Base-by-base conservation (phyloP, 805 yeast species). In the Ogataea corticis region DNA sequence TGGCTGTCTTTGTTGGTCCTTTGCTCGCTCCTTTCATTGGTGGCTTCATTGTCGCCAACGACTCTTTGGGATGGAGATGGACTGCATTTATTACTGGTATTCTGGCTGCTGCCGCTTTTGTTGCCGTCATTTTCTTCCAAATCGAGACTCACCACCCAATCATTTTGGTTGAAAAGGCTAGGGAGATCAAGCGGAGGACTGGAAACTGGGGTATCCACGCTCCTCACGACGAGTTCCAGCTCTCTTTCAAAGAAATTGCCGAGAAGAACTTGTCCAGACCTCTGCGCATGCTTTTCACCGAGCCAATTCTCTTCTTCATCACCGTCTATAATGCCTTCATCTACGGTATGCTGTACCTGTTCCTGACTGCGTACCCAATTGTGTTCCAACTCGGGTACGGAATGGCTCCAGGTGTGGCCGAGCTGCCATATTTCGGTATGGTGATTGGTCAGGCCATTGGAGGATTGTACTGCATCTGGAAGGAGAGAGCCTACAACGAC, bases 131-230 rank as follows among this genome's bases (percentile, higher is more conserved):
- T 0, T 54, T 85, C n/a, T 70, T 79, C 46, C 69, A 69, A 48
- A 75, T 73, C 42, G 96, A 87, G 66, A 80, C 89, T 1, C 89
- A 86, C 59, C 86, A 83, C 53, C 88, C 90, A 14, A 71, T 80
- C 10, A 72, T 87, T 42, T 64, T 87, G 46, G 79, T 73, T 16
- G 56, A 71, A 15, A 85, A 85, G 66, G 95, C 95, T 3, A 69
- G 70, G 42, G 68, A 65, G 37, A 71, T 87, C 59, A 76, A 90
- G 55, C 69, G 75, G 54, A 69, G 80, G 51, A 87, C 92, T 11
- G 86, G 87, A 15, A 87, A 83, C 68, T 86, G 94, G 94, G 86
- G 86, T 34, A 79, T 87, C 41, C 85, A 80, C 55, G 89, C 95
- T 23, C 82, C 87, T 7, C 89, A 83, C 57, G 94, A 86, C 57